Conservation (phyloP, 2,329 filamentous ascomycete species). For the Hymenoscyphus fraxineus region DNA sequence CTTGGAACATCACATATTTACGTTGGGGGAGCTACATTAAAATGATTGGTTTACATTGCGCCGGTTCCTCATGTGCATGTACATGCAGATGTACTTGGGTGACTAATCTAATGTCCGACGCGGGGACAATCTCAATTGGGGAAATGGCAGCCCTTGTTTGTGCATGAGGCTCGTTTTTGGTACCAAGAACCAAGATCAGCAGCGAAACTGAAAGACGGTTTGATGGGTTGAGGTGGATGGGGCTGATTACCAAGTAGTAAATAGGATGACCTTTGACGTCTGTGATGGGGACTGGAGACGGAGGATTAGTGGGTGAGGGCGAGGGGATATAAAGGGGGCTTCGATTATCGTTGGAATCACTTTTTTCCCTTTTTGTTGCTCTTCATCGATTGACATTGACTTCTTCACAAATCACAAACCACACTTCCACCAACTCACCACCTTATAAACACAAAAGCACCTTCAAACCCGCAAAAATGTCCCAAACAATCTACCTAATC, state of each 20-base stretch:
- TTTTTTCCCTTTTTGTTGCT: neutral
- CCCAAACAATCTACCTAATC: conserved; percentile 23
- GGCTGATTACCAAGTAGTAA: neutral
- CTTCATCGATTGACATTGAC: neutral
- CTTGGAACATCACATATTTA: no score
- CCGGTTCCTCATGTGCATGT: neutral
- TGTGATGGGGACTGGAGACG: no score
- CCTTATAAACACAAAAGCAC: neutral
- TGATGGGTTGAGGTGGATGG: neutral
- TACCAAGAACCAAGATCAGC: no score
- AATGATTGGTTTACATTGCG: neutral
- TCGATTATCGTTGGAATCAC: neutral
- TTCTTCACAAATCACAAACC: neutral
- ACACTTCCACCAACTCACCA: neutral
- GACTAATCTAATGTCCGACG: neutral
- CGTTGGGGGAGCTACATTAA: neutral
- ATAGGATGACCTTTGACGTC: no score
- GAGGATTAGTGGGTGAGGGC: neutral
- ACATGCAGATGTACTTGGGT: neutral
- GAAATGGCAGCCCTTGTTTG: neutral
- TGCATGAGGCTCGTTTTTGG: neutral
- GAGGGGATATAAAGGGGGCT: neutral
- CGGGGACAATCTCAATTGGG: neutral
- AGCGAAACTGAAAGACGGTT: no score
- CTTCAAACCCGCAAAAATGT: neutral